Evolutionary conservation across 371 early-diverging fungal species (phyloP), one percentile per base, ranked within the genome.

Genomic region (Lichtheimia ramosa): DNA sequence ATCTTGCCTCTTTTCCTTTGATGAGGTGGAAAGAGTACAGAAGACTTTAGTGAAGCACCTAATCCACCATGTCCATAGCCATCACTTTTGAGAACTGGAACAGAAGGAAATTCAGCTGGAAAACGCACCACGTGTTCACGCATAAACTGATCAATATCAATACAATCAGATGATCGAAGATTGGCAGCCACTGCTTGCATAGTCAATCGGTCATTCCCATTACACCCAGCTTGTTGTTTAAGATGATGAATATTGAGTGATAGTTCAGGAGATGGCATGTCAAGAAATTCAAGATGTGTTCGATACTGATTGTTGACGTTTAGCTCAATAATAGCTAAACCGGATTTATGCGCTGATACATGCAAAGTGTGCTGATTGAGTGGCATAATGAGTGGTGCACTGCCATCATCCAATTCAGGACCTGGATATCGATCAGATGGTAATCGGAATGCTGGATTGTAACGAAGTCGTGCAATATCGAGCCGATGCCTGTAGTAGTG

Each of bases 401-500:
- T 10, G 4, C 27, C 39, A 3, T 58, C 10, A 42, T 43, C 43
- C 58, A 65, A 16, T 42, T 54, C 39, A 42, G 28, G 12, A n/a
- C 53, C 28, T 51, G 51, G 21, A 54, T 73, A 62, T 2, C 81
- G 71, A 57, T 89, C 89, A 34, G 60, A 57, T 15, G 86, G 85
- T 54, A 86, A 43, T 20, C 85, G 74, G 27, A 87, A 74, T 24
- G 76, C 78, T 4, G 85, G 79, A 58, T 89, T 89, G 58, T 73
- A 85, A 21, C 88, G 74, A n/a, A 89, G 65, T 2, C 86, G 76
- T n/a, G 85, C 50, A 14, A 83, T 64, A 54, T 89, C 90, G 14
- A 73, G 63, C 27, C 87, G 73, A 56, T 88, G 85, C 65, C 63
- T 64, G 18, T 21, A 41, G 16, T 13, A 25, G 16, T 5, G 23